These are phyloP conservation scores for Moringa oleifera DNA, from an alignment of 345 rosid species.

Conservation along the genomic window DNA sequence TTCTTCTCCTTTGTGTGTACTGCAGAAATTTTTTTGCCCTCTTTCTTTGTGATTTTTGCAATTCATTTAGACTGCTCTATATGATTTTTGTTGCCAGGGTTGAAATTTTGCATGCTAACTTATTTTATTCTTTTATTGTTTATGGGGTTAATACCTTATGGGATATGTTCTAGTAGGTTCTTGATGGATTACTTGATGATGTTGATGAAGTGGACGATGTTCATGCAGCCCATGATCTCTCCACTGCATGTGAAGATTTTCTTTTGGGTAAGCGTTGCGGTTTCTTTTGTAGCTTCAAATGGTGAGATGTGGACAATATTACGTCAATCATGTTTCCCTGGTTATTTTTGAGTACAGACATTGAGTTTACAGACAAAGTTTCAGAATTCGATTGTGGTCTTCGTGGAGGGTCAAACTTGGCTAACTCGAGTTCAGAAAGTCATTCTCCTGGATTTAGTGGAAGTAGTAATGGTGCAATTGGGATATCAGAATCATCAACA, in stretches of 20 bases:
- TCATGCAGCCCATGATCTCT: slow-evolving; percentile 46
- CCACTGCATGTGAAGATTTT: slow-evolving; percentile 42
- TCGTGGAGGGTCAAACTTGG: slow-evolving; percentile 21
- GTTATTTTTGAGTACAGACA: slow-evolving; percentile 38
- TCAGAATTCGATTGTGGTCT: slow-evolving; percentile 34
- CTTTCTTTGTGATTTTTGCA: too few relatives aligned
- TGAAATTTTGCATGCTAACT: neutral
- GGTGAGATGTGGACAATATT: neutral
- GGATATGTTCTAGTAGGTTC: slow-evolving; percentile 45
- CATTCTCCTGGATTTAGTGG: slow-evolving; percentile 61
- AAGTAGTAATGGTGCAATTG: slow-evolving; percentile 37
- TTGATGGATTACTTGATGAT: slow-evolving; percentile 68
- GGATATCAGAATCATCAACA: slow-evolving; percentile 47
- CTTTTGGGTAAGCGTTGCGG: slow-evolving; percentile 37
- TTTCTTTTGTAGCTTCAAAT: slow-evolving; percentile 2
- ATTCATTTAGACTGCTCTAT: neutral
- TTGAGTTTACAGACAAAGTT: slow-evolving; percentile 46
- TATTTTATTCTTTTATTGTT: slow-evolving; percentile 7
- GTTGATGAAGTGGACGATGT: slow-evolving; percentile 65
- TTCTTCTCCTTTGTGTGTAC: neutral
- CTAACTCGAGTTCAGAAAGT: slow-evolving; percentile 54
- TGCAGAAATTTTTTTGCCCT: neutral
- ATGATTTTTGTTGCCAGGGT: neutral
- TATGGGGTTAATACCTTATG: slow-evolving; percentile 13
- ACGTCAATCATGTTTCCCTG: neutral